Evolutionary conservation across 2,329 filamentous ascomycete genomes (phyloP).

Genomic region (Diaporthe citri): DNA sequence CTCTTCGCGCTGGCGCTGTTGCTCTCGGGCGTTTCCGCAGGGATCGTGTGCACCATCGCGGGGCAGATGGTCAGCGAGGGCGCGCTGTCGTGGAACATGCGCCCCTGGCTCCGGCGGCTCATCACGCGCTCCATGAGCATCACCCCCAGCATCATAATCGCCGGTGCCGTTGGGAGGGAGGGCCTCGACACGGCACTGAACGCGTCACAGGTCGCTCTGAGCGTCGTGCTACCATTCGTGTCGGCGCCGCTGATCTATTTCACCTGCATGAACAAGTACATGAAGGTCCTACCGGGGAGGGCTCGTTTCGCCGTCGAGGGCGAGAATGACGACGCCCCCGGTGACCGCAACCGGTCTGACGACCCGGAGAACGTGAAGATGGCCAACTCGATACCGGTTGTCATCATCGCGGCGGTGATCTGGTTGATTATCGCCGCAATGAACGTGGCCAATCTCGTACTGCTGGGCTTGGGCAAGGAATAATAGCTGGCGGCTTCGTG

Average conservation of each 20-base stretch:
- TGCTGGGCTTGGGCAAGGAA: slow-evolving; percentile 58
- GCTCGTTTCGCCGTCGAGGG: slow-evolving; percentile 48
- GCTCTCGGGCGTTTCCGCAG: slow-evolving; percentile 83
- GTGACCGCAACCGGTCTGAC: slow-evolving; percentile 69
- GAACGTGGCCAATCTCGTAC: slow-evolving; percentile 75
- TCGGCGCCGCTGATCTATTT: slow-evolving; percentile 87
- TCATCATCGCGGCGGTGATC: slow-evolving; percentile 54
- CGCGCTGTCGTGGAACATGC: slow-evolving; percentile 79
- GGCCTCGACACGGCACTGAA: slow-evolving; percentile 81
- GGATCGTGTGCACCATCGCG: slow-evolving; percentile 89
- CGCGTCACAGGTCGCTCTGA: slow-evolving; percentile 82
- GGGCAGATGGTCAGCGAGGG: slow-evolving; percentile 92
- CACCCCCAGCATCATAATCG: slow-evolving; percentile 85
- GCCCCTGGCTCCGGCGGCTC: slow-evolving; percentile 83
- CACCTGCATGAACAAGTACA: slow-evolving; percentile 82
- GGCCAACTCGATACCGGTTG: slow-evolving; percentile 78
- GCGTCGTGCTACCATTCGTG: slow-evolving; percentile 85
- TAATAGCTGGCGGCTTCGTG: not conserved
- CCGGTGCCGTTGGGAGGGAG: slow-evolving; percentile 78
- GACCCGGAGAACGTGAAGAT: slow-evolving; percentile 68
- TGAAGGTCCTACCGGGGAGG: slow-evolving; percentile 73
- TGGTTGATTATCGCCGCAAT: slow-evolving; percentile 77
- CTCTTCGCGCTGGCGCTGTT: slow-evolving; percentile 88
- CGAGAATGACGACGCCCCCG: slow-evolving; percentile 40
- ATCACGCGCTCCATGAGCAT: slow-evolving; percentile 85